Conservation (phyloP, 306 rosid genomes). For the Cicer cuneatum region DNA sequence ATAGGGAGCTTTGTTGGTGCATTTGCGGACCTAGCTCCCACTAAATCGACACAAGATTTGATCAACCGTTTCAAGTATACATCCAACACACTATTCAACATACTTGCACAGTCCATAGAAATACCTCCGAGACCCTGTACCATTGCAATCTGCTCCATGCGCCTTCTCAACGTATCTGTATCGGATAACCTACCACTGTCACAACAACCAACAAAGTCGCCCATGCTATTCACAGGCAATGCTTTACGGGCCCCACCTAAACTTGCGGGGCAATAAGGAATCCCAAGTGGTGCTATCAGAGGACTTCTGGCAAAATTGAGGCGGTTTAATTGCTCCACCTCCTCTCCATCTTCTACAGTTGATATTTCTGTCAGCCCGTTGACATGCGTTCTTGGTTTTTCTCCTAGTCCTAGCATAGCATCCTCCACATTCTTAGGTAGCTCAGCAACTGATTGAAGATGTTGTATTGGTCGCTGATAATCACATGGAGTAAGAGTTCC, state of each 20-base stretch:
- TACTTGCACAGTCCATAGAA: conserved; percentile 79
- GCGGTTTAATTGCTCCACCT: conserved; percentile 60
- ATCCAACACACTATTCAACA: conserved; percentile 73
- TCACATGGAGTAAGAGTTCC: conserved; percentile 74
- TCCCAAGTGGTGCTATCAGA: conserved; percentile 89
- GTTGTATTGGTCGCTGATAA: conserved; percentile 77
- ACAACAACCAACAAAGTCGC: conserved; percentile 57
- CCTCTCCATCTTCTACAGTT: conserved; percentile 69
- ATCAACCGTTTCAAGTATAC: conserved; percentile 84
- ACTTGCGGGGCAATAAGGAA: conserved; percentile 78
- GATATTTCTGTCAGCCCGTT: conserved; percentile 53
- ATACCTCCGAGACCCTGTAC: conserved; percentile 84
- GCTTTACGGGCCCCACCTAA: conserved; percentile 87
- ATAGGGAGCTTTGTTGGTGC: conserved; percentile 56
- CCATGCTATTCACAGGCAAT: conserved; percentile 56
- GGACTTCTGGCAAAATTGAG: conserved; percentile 62
- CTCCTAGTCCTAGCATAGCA: conserved; percentile 52
- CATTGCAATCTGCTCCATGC: conserved; percentile 89
- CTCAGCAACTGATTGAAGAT: conserved; percentile 81
- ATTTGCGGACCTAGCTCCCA: conserved; percentile 61
- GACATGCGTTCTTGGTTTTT: conserved; percentile 58
- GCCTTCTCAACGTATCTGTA: conserved; percentile 76
- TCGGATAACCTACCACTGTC: conserved; percentile 78
- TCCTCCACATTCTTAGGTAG: conserved; percentile 65
- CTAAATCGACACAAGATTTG: conserved; percentile 80